Conservation (phyloP, 192 early-diverging fungal species). For the Backusella tarrabulga region DNA sequence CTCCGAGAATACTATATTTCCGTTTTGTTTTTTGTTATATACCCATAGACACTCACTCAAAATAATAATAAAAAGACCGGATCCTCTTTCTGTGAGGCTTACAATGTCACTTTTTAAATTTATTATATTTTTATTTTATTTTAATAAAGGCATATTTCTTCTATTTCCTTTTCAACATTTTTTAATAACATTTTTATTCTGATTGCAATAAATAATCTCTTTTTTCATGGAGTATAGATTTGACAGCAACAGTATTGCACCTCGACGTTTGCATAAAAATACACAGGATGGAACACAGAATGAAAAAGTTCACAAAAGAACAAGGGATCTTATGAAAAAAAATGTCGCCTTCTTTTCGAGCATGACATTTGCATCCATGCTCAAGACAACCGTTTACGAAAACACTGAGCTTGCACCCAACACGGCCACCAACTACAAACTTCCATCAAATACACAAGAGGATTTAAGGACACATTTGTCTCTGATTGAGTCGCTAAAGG, state of each 20-base stretch:
- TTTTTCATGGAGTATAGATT: neutral
- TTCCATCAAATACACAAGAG: neutral
- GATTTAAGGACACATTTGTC: neutral
- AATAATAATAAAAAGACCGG: neutral
- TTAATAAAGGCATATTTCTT: neutral
- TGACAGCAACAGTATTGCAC: neutral
- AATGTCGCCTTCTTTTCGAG: constrained; percentile 4
- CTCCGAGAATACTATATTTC: constrained; percentile 5
- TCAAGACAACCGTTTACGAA: neutral
- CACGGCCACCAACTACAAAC: neutral
- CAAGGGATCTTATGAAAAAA: neutral
- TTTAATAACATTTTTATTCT: neutral
- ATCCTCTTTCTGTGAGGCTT: neutral
- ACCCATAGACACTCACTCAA: neutral
- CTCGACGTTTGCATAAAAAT: neutral
- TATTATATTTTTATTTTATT: neutral
- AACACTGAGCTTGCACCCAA: neutral
- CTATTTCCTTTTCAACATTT: constrained; percentile 1
- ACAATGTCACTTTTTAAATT: neutral
- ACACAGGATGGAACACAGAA: neutral
- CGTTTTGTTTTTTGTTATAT: neutral
- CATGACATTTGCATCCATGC: neutral
- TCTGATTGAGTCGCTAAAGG: neutral
- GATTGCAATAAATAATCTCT: neutral
- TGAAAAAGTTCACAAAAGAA: neutral